A percentile compares a stretch with the other conserved stretches of the same genome.
phyloP scores from a whole-genome alignment of 805 yeast genomes.

The Kazachstania africana region DNA sequence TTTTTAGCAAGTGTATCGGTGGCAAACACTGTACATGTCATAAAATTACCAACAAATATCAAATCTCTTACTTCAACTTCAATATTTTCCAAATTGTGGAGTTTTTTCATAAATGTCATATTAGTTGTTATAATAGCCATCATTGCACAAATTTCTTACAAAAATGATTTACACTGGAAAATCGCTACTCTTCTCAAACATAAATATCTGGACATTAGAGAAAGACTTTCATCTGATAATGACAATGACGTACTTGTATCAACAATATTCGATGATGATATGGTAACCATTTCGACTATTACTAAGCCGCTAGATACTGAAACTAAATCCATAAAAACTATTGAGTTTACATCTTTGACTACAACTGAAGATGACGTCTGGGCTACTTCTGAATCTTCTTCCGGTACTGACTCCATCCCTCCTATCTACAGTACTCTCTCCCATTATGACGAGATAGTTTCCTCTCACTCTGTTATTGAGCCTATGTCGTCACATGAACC shows the following conservation, averaged over 20 bases:
- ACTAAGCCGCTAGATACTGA: conserved; percentile 7
- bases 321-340: not conserved
- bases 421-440: not conserved
- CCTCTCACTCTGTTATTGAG: not conserved
- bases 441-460: not conserved
- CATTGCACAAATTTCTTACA: conserved; percentile 14
- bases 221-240: no score
- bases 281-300: conserved; percentile 6
- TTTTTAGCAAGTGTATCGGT: conserved; percentile 66
- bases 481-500: not conserved
- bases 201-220: conserved; percentile 10
- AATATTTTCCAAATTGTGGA: conserved; percentile 12
- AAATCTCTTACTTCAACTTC: conserved; percentile 21
- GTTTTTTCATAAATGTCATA: conserved; percentile 16
- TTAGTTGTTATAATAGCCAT: conserved; percentile 17
- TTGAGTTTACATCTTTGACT: not conserved
- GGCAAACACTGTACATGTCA: conserved; percentile 57
- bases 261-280: no score
- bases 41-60: conserved; percentile 42
- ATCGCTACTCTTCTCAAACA: conserved; percentile 8
- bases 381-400: not conserved
- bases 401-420: not conserved
- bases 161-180: conserved; percentile 16
- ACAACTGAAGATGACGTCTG: not conserved
- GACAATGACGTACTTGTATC: no score